Conservation (phyloP, 805 yeast species). For the Wickerhamiella sergipiensis region DNA sequence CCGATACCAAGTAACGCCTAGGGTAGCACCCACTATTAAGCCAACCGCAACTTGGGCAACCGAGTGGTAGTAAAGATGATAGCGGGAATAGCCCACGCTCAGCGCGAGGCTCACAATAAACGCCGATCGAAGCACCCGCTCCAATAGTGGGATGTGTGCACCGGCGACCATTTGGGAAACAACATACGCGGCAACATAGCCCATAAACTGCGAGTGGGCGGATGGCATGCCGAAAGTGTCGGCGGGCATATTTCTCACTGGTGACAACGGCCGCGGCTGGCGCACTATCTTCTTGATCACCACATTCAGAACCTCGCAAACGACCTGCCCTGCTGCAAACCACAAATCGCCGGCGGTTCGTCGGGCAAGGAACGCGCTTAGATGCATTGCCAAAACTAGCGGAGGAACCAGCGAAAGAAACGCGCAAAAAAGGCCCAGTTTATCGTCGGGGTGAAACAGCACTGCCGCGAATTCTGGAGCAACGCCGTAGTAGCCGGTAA, state of each 20-base stretch:
- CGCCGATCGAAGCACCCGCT: constrained; percentile 16
- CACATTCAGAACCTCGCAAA: constrained; percentile 60
- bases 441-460: constrained; percentile 55
- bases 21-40: constrained; percentile 40
- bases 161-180: constrained; percentile 21
- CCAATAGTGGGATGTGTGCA: constrained; percentile 4
- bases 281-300: constrained; percentile 47
- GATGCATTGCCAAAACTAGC: constrained; percentile 58
- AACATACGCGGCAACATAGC: constrained; percentile 42
- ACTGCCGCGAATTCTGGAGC: constrained; percentile 65
- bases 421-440: constrained; percentile 47
- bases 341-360: constrained; percentile 78
- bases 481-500: constrained; percentile 12
- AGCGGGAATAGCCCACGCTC: constrained; percentile 54
- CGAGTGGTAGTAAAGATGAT: constrained; percentile 68
- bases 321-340: constrained; percentile 73
- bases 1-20: constrained; percentile 47
- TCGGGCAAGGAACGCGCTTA: constrained; percentile 70
- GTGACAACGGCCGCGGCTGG: constrained; percentile 54
- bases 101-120: constrained; percentile 19
- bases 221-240: constrained; percentile 90
- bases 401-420: constrained; percentile 73
- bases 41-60: constrained; percentile 66
- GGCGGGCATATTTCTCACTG: constrained; percentile 20
- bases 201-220: constrained; percentile 94